Evolutionary conservation across 805 yeast species (phyloP).

Genomic region (Monosporozyma aquatica): DNA sequence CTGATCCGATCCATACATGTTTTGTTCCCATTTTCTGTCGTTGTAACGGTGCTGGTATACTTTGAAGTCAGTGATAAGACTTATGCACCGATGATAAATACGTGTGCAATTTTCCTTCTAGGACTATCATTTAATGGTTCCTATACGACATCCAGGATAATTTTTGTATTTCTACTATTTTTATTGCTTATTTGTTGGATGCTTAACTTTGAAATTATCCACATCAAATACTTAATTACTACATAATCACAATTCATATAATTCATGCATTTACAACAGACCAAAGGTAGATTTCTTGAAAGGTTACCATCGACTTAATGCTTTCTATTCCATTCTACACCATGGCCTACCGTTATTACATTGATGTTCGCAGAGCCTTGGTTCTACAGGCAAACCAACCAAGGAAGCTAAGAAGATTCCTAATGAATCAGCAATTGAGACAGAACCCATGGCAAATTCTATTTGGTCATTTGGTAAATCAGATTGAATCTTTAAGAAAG

Average conservation of each 20-base stretch:
- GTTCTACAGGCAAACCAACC: conserved; percentile 67
- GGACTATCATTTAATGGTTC: neutral
- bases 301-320: neutral
- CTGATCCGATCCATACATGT: neutral
- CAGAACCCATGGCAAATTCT: conserved; percentile 77
- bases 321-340: conserved; percentile 46
- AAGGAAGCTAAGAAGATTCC: conserved; percentile 81
- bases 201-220: too few relatives aligned
- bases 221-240: too few relatives aligned
- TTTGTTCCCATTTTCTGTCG: neutral
- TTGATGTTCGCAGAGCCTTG: conserved; percentile 62
- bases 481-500: conserved; percentile 71
- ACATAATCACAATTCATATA: too few relatives aligned
- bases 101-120: neutral
- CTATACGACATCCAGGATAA: neutral
- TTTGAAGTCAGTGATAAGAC: too few relatives aligned
- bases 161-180: neutral
- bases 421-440: conserved; percentile 72
- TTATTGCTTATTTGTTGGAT: neutral
- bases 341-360: conserved; percentile 66
- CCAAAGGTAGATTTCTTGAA: too few relatives aligned
- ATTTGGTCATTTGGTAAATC: conserved; percentile 41
- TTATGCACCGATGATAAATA: neutral
- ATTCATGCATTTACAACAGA: too few relatives aligned
- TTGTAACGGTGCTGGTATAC: neutral